Base-by-base conservation (phyloP, 345 rosid genomes). In the Populus nigra region DNA sequence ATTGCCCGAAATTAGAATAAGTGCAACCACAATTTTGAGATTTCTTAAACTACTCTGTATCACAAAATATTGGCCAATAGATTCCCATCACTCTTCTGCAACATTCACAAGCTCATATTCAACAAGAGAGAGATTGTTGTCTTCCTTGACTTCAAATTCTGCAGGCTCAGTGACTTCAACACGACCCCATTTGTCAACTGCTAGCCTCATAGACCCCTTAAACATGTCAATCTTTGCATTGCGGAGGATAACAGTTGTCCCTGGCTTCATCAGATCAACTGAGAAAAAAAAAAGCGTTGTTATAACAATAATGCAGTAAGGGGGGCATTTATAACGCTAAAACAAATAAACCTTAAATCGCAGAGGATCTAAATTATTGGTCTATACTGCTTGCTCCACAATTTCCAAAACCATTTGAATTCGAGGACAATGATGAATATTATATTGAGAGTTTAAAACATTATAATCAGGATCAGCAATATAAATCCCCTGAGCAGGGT, bases 181-280 rank as follows among this genome's bases (percentile, higher is more conserved):
- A 31, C 82, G 82, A 38, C 85, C 85, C 85, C 82, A 78, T 57
- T 75, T 82, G 77, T 82, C 85, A 73, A 78, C 82, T 50, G 82
- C 82, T 35, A 82, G 77, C 78, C 85, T 82, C 85, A 82, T 82
- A 49, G 85, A 82, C 67, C 82, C 82, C 73, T 78, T 82, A 29
- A 71, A 78, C 82, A 82, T 78, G 62, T 82, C 85, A 27, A 82
- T 82, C 49, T 82, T 82, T 13, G 82, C 85, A 78, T 82, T 93
- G 67, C 93, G 89, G 62, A 93, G 83, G 72, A 79, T 86, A 31
- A 93, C 86, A 17, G 88, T 90, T 17, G 82, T 53, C 35, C 93
- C 98, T 65, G 91, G 93, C 85, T 89, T 89, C 96, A 92, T 88
- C 77, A 90, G 69, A 81, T 92, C 94, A 88, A 93, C 99, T 96